Percentiles rank a stretch among this genome's conserved stretches.
Evolutionary conservation across 257 asterid species (phyloP).

Genomic region (Primulina huaijiensis): DNA sequence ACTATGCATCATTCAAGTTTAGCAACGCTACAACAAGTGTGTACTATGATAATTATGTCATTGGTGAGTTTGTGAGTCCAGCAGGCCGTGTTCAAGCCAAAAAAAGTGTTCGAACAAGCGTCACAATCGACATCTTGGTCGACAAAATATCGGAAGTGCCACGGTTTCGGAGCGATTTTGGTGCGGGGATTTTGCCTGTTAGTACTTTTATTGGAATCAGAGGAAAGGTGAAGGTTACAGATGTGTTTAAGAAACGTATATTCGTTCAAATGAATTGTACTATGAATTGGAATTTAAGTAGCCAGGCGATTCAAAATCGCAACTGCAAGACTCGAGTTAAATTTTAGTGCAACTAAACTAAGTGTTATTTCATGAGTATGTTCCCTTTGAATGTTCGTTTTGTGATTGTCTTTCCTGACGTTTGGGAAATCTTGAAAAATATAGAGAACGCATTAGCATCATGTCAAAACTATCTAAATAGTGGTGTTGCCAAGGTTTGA

Average conservation of each 20-base stretch:
- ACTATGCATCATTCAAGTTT: constrained; percentile 43
- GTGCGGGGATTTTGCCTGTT: constrained; percentile 21
- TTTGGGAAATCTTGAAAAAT: no score
- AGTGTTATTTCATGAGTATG: no score
- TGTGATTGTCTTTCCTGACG: no score
- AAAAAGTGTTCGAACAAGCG: constrained; percentile 26
- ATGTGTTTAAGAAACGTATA: constrained; percentile 29
- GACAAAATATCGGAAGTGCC: constrained; percentile 26
- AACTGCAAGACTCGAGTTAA: constrained; percentile 30
- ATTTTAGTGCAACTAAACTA: neutral
- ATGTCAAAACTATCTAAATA: no score
- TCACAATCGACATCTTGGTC: constrained; percentile 32
- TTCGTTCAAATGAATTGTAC: constrained; percentile 42
- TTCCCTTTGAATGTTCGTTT: no score
- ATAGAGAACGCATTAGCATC: no score
- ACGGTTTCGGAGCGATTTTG: constrained; percentile 30
- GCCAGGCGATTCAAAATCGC: constrained; percentile 27
- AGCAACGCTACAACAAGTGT: constrained; percentile 27
- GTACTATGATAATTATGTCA: constrained; percentile 26
- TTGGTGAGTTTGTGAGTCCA: constrained; percentile 36
- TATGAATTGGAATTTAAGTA: constrained; percentile 35
- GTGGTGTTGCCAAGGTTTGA: no score
- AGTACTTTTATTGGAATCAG: constrained; percentile 28
- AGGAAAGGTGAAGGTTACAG: constrained; percentile 45
- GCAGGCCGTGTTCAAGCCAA: constrained; percentile 35